phyloP scores from a whole-genome alignment of 805 yeast genomes.

The Ogataea angusta region DNA sequence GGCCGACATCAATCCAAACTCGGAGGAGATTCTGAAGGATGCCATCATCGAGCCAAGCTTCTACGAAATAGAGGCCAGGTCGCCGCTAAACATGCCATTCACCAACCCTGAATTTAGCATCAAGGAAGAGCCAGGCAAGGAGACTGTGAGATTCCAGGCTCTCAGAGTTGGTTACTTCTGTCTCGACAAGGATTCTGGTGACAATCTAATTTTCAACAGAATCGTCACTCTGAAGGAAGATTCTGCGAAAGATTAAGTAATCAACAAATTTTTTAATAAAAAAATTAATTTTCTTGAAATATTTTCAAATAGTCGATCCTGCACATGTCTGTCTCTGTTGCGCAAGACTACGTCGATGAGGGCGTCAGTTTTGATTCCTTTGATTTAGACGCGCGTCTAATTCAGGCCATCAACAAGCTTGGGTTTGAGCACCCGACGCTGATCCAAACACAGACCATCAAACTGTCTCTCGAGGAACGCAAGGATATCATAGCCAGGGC shows the following conservation, averaged over 20 bases:
- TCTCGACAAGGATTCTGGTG: constrained; percentile 73
- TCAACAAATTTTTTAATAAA: constrained; percentile 2
- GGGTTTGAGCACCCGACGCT: constrained; percentile 87
- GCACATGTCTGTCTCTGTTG: constrained; percentile 42
- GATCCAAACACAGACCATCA: constrained; percentile 89
- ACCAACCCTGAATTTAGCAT: constrained; percentile 64
- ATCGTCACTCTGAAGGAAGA: constrained; percentile 93
- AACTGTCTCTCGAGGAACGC: constrained; percentile 83
- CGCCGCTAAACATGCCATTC: constrained; percentile 70
- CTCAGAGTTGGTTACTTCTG: constrained; percentile 95
- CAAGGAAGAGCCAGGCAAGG: constrained; percentile 65
- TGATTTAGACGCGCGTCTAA: constrained; percentile 74
- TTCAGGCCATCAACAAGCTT: constrained; percentile 76
- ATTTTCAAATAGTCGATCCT: constrained; percentile 7
- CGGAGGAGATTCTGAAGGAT: constrained; percentile 61
- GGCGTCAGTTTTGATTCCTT: constrained; percentile 69
- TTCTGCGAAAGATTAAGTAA: constrained; percentile 39
- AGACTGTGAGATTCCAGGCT: constrained; percentile 96
- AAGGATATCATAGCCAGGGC: constrained; percentile 93
- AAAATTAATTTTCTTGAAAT: constrained; percentile 6
- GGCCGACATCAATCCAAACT: constrained; percentile 75
- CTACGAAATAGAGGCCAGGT: constrained; percentile 57
- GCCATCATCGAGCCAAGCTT: constrained; percentile 82
- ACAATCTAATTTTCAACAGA: constrained; percentile 73
- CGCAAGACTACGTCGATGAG: constrained; percentile 70